Conservation (phyloP, 139 green algal species). For the Axilococcus clingmanii region DNA sequence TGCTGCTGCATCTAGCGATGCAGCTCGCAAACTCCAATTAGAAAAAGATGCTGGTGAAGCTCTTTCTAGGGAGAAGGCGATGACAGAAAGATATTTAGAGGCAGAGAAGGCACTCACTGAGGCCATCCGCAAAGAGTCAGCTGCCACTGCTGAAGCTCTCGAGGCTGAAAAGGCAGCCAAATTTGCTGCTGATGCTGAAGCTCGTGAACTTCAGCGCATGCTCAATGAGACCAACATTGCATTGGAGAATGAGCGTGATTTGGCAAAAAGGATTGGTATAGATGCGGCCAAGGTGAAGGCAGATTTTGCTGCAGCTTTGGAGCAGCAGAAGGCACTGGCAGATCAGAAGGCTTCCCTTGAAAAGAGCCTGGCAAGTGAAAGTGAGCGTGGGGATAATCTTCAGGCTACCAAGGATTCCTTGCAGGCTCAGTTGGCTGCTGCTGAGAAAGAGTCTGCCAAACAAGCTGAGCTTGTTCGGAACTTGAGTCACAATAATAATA, state of each 20-base stretch:
- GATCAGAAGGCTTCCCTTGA: conserved; percentile 6
- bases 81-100: conserved; percentile 24
- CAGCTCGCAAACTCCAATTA: conserved; percentile 19
- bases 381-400: conserved; percentile 12
- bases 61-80: conserved; percentile 7
- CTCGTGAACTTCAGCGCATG: conserved; percentile 27
- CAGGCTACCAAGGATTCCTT: conserved; percentile 8
- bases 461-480: conserved; percentile 9
- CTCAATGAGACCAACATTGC: conserved; percentile 12
- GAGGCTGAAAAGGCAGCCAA: conserved; percentile 39
- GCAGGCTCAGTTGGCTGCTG: conserved; percentile 8
- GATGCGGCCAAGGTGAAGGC: conserved; percentile 6
- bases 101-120: conserved; percentile 28
- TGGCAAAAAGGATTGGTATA: conserved; percentile 8
- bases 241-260: conserved; percentile 8
- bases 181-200: conserved; percentile 41
- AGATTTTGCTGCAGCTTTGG: conserved; percentile 7
- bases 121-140: conserved; percentile 24
- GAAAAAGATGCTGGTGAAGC: conserved; percentile 22
- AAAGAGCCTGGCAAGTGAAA: conserved; percentile 4
- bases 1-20: background rate
- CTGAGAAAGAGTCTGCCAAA: conserved; percentile 1
- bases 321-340: background rate
- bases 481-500: conserved; percentile 26
- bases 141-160: conserved; percentile 23